These are phyloP conservation scores for Pugionium cornutum DNA, from an alignment of 345 rosid genomes.

Conservation along the genomic window DNA sequence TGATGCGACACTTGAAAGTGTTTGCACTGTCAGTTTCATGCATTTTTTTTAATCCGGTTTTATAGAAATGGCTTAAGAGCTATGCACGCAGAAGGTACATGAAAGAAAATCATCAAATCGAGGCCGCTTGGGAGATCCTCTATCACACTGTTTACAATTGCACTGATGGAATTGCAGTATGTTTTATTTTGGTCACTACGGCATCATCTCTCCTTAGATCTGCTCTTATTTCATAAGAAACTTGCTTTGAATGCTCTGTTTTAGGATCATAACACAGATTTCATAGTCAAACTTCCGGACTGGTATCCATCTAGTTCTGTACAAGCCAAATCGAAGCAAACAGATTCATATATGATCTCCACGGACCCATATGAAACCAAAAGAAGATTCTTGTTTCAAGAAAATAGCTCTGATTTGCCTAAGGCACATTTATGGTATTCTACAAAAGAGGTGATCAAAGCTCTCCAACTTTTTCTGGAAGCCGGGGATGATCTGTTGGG, in stretches of 20 bases:
- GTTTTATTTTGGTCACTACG: constrained; percentile 35
- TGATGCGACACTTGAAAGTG: not conserved
- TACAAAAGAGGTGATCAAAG: constrained; percentile 53
- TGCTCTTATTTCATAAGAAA: not conserved
- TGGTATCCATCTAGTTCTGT: constrained; percentile 69
- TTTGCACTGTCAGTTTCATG: constrained; percentile 7
- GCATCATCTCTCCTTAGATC: constrained; percentile 15
- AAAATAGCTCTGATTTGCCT: constrained; percentile 50
- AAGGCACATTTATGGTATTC: constrained; percentile 91
- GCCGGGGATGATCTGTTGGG: constrained; percentile 64
- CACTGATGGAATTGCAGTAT: constrained; percentile 79
- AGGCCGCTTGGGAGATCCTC: constrained; percentile 84
- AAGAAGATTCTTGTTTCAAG: constrained; percentile 66
- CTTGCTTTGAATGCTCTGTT: constrained; percentile 29
- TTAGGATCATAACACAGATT: constrained; percentile 94
- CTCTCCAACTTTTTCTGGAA: constrained; percentile 64
- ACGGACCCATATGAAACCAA: constrained; percentile 39
- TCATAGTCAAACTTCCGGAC: constrained; percentile 86
- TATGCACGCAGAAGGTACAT: constrained; percentile 83
- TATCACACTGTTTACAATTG: constrained; percentile 82
- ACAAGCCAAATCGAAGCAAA: constrained; percentile 37
- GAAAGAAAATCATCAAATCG: constrained; percentile 54
- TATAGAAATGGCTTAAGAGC: constrained; percentile 79
- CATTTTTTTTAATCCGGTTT: constrained; percentile 1
- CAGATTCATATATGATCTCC: constrained; percentile 37